Evolutionary conservation across 495 filamentous ascomycete genomes (phyloP), one percentile per base, ranked within the genome.

Genomic region (Astrocystis sublimbata): DNA sequence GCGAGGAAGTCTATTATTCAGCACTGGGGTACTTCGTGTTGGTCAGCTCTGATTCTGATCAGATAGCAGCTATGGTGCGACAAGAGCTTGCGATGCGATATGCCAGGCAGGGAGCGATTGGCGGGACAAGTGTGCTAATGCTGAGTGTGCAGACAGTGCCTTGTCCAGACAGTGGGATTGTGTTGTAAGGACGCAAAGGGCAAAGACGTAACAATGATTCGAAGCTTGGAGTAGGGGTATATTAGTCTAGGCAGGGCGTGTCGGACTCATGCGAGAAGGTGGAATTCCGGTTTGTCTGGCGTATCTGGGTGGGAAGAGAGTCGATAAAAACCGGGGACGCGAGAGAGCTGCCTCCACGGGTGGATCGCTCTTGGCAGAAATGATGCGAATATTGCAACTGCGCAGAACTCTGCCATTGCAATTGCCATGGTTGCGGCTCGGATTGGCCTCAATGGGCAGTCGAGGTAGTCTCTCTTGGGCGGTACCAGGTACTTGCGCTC

Each of bases 321-420:
- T 45, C 54, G 0, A 38, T 45, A 57, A 45, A 57, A 45, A 55
- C 41, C 5, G 54, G 54, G 54, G 54, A 33, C 10, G 38, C 24
- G 24, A 45, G 54, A 57, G 54, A 57, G 54, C 54, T 57, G 54
- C 54, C 54, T 57, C 53, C 54, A 57, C 19, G 28, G 9, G 54
- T 57, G 54, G 54, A 57, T 38, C 24, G 17, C 8, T 28, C 49
- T 52, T 52, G 49, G 49, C 49, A 35, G 49, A 52, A 12, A 57
- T 57, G 15, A 57, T n/a, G n/a, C n/a, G n/a, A n/a, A n/a, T n/a
- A n/a, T n/a, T n/a, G n/a, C n/a, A n/a, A n/a, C n/a, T n/a, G n/a
- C n/a, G n/a, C n/a, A n/a, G n/a, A n/a, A n/a, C n/a, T n/a, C n/a
- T n/a, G n/a, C n/a, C n/a, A n/a, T n/a, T n/a, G n/a, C n/a, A n/a